Conservation (phyloP, 2,329 filamentous ascomycete genomes). For the Arthrobotrys megalospora region DNA sequence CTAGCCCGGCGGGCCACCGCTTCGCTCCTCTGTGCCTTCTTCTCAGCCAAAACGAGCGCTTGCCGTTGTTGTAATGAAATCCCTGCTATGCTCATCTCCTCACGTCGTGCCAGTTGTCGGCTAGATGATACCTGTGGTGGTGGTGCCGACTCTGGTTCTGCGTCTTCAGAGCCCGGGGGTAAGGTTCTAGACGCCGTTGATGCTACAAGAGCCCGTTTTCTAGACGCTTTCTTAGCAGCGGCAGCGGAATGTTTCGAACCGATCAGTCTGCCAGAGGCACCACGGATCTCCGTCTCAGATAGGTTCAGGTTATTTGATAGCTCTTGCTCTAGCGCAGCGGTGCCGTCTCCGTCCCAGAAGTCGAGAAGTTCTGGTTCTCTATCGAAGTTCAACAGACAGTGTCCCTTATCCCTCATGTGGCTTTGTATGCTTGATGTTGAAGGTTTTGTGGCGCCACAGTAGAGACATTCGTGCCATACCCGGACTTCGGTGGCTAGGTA, state of each 20-base stretch:
- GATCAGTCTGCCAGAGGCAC: conserved; percentile 33
- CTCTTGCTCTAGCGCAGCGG: conserved; percentile 1
- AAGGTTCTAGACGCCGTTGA: not conserved
- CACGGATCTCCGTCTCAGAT: conserved; percentile 14
- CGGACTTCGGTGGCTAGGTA: conserved; percentile 65
- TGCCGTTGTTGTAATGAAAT: conserved; percentile 41
- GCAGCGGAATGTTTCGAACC: conserved; percentile 26
- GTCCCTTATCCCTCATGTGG: conserved; percentile 67
- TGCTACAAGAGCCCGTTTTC: conserved; percentile 5
- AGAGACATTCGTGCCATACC: conserved; percentile 66
- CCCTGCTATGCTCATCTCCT: conserved; percentile 44
- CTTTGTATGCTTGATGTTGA: conserved; percentile 65
- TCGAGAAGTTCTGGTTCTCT: conserved; percentile 66
- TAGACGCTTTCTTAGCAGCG: conserved; percentile 23
- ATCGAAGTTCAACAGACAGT: conserved; percentile 66
- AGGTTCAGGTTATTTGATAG: not conserved
- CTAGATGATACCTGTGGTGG: not conserved
- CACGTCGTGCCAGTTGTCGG: conserved; percentile 38
- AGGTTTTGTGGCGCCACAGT: conserved; percentile 65
- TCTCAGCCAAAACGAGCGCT: conserved; percentile 44
- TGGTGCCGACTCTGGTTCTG: not conserved
- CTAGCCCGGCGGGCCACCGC: conserved; percentile 42
- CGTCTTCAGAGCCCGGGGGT: conserved; percentile 6
- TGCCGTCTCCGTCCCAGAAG: conserved; percentile 64
- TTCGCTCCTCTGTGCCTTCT: conserved; percentile 53